Conservation (phyloP, 768 basidiomycete genomes). For the Pleurotus ostreatus region DNA sequence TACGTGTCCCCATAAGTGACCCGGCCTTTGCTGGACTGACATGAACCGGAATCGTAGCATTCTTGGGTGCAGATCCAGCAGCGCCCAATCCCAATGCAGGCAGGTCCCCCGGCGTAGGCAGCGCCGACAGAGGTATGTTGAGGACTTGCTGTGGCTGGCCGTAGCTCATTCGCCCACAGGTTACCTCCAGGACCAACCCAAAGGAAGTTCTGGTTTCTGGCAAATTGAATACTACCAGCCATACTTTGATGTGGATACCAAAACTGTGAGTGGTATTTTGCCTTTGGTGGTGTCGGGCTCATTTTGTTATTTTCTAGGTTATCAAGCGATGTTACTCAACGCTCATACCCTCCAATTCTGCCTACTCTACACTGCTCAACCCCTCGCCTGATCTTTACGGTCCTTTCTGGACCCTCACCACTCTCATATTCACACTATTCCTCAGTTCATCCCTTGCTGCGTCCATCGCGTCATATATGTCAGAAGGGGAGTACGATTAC, state of each 20-base stretch:
- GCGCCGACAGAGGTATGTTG: conserved; percentile 46
- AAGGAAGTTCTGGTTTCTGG: conserved; percentile 64
- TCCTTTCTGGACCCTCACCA: conserved; percentile 97
- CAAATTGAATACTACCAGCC: conserved; percentile 81
- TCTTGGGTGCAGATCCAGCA: conserved; percentile 44
- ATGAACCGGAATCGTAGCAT: conserved; percentile 35
- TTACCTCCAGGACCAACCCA: conserved; percentile 54
- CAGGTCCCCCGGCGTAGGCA: conserved; percentile 38
- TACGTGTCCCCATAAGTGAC: conserved; percentile 21
- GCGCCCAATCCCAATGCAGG: conserved; percentile 19
- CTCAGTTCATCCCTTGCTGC: conserved; percentile 90
- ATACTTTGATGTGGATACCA: conserved; percentile 87
- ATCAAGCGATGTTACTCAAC: conserved; percentile 74
- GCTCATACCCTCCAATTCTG: conserved; percentile 65
- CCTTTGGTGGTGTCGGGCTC: not conserved
- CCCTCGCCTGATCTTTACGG: conserved; percentile 81
- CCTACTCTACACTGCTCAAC: conserved; percentile 59
- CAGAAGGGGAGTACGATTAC: conserved; percentile 62
- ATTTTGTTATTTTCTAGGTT: conserved; percentile 38
- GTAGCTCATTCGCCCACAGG: conserved; percentile 34
- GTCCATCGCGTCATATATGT: conserved; percentile 84
- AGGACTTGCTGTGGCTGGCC: not conserved
- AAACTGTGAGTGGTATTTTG: conserved; percentile 41
- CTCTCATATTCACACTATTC: conserved; percentile 89
- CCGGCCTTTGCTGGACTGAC: not conserved